Evolutionary conservation across 1,139 yeast species (phyloP), one percentile per base, ranked within the genome.

Genomic region (Blastobotrys buckinghamii): DNA sequence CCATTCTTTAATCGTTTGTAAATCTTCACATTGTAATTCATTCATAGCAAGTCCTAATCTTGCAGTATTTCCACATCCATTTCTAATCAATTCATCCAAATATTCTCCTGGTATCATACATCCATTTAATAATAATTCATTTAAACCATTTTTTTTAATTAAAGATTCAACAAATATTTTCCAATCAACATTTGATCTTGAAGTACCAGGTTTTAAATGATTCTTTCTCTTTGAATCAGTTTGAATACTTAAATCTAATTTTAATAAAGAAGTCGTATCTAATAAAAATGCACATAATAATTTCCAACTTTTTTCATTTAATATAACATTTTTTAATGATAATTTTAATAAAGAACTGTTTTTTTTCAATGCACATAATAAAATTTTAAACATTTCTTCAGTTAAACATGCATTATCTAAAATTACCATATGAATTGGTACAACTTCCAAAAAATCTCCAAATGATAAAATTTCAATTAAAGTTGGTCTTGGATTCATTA

Each of bases 401-500:
- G 87, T 78, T 70, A 90, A 73, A 4, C 83, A 72, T 30, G 87
- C 95, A 60, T 88, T 86, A 66, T 90, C 97, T 60, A 90, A 84
- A 9, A 84, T 79, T 5, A 90, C 75, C 1, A 85, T 81, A 51
- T 81, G 79, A 35, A 90, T 82, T 0, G 96, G 95, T 0, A 87
- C 85, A 39, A 88, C 83, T 1, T 95, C 78, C 48, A 90, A 72
- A 61, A 90, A 90, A 65, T 90, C 97, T 53, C 90, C 77, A 63
- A 90, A 88, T 2, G 97, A 86, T 50, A 88, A 74, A 8, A 89
- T 79, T 68, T 90, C 97, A 58, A 90, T 87, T 55, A 89, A 69
- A 0, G 97, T 89, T 1, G 97, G 97, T 55, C 82, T 81, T 8
- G 97, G 96, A 64, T 90, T 90, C 59, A 89, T 73, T 67, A 90